These are phyloP conservation scores for Phanerochaete sordida DNA, from an alignment of 768 basidiomycete species.

Conservation along the genomic window DNA sequence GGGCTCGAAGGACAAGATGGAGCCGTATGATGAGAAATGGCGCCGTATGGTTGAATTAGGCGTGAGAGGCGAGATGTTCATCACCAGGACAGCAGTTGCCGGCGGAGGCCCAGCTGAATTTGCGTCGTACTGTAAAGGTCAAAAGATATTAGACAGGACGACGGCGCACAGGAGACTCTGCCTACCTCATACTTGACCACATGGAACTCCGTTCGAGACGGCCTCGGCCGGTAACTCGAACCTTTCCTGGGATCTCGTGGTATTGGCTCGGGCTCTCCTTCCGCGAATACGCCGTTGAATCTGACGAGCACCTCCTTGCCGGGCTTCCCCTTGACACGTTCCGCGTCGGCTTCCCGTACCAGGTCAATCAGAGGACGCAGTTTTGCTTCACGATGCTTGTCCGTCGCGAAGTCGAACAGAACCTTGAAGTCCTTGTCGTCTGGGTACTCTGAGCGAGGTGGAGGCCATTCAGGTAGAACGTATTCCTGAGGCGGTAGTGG, in stretches of 20 bases:
- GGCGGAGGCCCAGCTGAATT: conserved; percentile 73
- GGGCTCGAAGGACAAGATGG: conserved; percentile 63
- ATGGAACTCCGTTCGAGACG: conserved; percentile 37
- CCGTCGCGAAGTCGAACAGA: conserved; percentile 57
- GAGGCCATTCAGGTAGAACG: conserved; percentile 52
- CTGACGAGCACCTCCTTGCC: conserved; percentile 56
- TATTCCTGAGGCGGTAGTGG: conserved; percentile 31
- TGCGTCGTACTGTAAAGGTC: conserved; percentile 58
- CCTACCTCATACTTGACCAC: conserved; percentile 59
- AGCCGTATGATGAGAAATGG: conserved; percentile 62
- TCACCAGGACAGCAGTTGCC: conserved; percentile 68
- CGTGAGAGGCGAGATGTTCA: conserved; percentile 68
- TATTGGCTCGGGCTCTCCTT: conserved; percentile 37
- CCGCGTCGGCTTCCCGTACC: conserved; percentile 29
- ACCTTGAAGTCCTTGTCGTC: conserved; percentile 53
- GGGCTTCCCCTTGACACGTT: conserved; percentile 59
- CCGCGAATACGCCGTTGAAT: conserved; percentile 53
- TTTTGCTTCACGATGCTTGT: conserved; percentile 40
- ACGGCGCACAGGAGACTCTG: no score
- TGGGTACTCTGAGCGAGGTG: conserved; percentile 47
- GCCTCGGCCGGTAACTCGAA: conserved; percentile 30
- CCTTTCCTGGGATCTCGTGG: conserved; percentile 55
- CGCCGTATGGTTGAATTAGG: conserved; percentile 61
- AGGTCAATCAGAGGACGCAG: conserved; percentile 39
- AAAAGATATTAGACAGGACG: not conserved